Evolutionary conservation across 306 rosid species (phyloP).

Genomic region (Malus fusca): DNA sequence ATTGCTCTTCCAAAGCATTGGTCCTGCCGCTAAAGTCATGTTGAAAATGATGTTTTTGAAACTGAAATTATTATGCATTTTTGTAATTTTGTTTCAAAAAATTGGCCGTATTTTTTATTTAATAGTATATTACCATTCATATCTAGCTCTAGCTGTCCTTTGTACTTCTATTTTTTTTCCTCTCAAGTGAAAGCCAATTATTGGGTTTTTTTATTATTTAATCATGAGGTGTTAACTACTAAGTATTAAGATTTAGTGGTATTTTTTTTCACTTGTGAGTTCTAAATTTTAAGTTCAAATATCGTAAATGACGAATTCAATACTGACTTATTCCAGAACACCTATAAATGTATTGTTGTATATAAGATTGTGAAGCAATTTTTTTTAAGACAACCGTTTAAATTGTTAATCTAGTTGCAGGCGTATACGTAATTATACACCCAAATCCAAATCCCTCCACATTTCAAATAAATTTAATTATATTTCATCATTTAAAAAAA

Average conservation of each 20-base stretch:
- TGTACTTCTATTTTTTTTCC: neutral
- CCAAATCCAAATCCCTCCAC: too few relatives aligned
- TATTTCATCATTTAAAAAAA: too few relatives aligned
- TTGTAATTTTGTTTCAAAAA: neutral
- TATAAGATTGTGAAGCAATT: too few relatives aligned
- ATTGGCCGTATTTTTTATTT: too few relatives aligned
- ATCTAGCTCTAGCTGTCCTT: neutral
- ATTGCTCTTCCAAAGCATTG: neutral
- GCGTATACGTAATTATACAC: too few relatives aligned
- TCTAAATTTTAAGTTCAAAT: neutral
- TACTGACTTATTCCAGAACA: accelerated
- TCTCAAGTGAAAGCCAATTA: neutral
- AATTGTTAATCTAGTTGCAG: too few relatives aligned
- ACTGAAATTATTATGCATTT: neutral
- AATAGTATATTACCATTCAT: neutral
- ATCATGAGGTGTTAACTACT: too few relatives aligned
- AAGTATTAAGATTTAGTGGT: accelerated
- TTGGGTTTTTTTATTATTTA: neutral
- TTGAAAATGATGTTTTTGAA: neutral
- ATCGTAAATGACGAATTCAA: accelerated
- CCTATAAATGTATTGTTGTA: too few relatives aligned
- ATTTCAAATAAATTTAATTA: too few relatives aligned
- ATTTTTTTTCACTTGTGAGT: neutral
- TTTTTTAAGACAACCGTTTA: too few relatives aligned
- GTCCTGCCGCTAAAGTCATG: neutral